Evolutionary conservation across 2,329 filamentous ascomycete genomes (phyloP), one percentile per base, ranked within the genome.

Genomic region (Dactylellina parvicollis): DNA sequence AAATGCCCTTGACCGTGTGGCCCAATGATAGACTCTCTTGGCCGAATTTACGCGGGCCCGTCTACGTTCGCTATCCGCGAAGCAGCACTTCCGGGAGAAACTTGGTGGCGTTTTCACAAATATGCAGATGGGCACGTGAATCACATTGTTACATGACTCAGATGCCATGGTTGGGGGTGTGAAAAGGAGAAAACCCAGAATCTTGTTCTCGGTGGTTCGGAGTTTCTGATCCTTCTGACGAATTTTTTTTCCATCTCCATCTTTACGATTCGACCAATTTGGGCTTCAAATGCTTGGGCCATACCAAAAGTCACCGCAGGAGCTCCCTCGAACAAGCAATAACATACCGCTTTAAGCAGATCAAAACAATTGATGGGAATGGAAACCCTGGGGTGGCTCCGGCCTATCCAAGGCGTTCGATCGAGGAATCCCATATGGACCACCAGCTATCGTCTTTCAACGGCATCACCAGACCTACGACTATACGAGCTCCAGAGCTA

Each of bases 31-130:
- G 34, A 54, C 5, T 20, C 42, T 18, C 50, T 65, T 60, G 44
- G 60, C 67, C 54, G 40, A 38, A 36, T 52, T 57, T 54, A 59
- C 20, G 36, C 42, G 32, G 66, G 20, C n/a, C n/a, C 59, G 67
- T 72, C 67, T 72, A 72, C 52, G 44, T 72, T 72, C 67, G 67
- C 67, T 64, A 50, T 59, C 52, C 14, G 67, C 67, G 67, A 72
- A 72, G 46, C 50, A 42, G 36, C 16, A 55, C 59, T 72, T 50
- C n/a, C n/a, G n/a, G 32, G 57, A 18, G 36, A 30, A 38, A 14
- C 22, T 47, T 32, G 46, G 67, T 72, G 67, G 67, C 59, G 59
- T 72, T 57, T 38, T 42, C 59, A 57, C 20, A 44, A 38, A 50
- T 46, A 42, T 55, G 50, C 44, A 65, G 44, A 38, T 24, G 54